Base-by-base conservation (phyloP, 1,284 basidiomycete genomes). In the Microbotryum saponariae region DNA sequence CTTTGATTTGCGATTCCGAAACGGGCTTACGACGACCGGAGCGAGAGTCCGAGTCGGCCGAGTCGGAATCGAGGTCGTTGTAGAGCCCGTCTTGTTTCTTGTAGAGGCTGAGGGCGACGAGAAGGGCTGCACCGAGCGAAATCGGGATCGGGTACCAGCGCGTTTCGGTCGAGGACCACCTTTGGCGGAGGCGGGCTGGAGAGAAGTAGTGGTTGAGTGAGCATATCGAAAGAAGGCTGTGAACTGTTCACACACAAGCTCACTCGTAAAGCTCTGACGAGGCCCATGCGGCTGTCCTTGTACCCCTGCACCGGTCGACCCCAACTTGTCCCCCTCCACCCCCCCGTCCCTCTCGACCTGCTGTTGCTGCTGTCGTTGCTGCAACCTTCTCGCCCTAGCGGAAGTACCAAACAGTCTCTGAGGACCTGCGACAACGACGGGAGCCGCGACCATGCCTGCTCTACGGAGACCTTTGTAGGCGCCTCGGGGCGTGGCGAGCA, bases 141-240 rank as follows among this genome's bases (percentile, higher is more conserved):
- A 97, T 79, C 18, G 94, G 94, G 51, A 98, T 83, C 10, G 94
- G 93, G 70, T 92, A 93, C 94, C 94, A 98, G 76, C 85, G 89
- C 56, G 88, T 91, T 1, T 89, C 91, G 0, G 93, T 96, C 68
- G 85, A 81, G 4, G 81, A 84, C 91, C 92, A 96, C 27, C 90
- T 91, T 66, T 83, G 74, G 48, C 77, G 76, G 12, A 85, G 75
- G 44, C 81, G 77, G 65, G 76, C 81, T 79, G 74, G 14, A 42
- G 27, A 42, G 5, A 20, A 9, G 31, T 31, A 27, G 12, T 29
- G 6, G 37, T 29, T 5, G 9, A 29, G 9, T 27, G 31, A 7
- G 9, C 5, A 23, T 20, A 6, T 12, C 18, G 4, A 12, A 6
- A 44, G 7, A 14, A n/a, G 4, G 4, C n/a, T 47, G 21, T 27